phyloP scores from a whole-genome alignment of 768 basidiomycete species.

The Tulasnella sp. region DNA sequence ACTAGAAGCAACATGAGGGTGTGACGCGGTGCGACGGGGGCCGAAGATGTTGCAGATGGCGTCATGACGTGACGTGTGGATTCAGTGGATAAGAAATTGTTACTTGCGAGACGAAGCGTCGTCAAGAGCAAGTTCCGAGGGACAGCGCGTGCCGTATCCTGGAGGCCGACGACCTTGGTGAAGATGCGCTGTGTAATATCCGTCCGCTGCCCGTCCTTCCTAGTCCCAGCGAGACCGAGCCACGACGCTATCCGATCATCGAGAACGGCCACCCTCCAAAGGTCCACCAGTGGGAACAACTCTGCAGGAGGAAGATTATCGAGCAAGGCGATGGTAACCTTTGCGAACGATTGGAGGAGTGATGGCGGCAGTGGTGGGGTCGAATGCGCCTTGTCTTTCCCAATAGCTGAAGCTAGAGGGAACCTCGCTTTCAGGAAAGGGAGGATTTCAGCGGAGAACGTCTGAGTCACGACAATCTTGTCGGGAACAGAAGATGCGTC shows the following conservation, averaged over 20 bases:
- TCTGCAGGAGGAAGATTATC: conserved; percentile 40
- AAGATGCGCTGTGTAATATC: neutral
- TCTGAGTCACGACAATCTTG: conserved; percentile 34
- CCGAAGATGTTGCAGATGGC: neutral
- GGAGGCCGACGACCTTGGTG: neutral
- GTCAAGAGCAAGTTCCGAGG: conserved; percentile 54
- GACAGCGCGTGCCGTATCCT: neutral
- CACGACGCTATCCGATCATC: conserved; percentile 48
- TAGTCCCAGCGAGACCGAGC: conserved; percentile 27
- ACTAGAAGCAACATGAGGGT: conserved; percentile 48
- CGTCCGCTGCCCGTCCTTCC: neutral
- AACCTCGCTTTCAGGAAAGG: conserved; percentile 59
- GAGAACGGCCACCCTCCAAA: conserved; percentile 70
- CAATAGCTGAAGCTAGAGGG: conserved; percentile 21
- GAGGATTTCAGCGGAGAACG: conserved; percentile 39
- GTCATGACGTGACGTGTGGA: conserved; percentile 35
- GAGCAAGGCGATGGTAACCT: conserved; percentile 36
- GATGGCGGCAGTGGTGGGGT: conserved; percentile 1
- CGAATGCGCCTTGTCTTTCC: neutral
- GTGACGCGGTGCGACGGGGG: conserved; percentile 20
- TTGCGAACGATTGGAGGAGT: conserved; percentile 32
- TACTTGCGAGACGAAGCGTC: conserved; percentile 55
- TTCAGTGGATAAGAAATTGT: conserved; percentile 43
- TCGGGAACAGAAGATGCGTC: conserved; percentile 32
- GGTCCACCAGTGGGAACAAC: conserved; percentile 73